Conservation (phyloP, 148 eudicot species). For the Agrostemma githago region DNA sequence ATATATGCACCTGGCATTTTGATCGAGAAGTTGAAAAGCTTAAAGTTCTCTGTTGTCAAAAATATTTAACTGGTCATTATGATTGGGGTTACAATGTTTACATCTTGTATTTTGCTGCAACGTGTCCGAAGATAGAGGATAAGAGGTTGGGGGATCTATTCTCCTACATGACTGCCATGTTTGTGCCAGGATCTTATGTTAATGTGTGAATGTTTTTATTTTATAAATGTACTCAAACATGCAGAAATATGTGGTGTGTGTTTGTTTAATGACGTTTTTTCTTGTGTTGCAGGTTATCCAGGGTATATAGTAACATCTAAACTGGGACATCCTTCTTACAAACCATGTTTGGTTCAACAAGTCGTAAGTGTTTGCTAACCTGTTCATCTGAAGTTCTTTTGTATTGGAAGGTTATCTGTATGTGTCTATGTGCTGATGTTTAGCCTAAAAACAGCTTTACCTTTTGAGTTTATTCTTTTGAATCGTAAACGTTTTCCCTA, state of each 20-base stretch:
- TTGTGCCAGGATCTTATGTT: neutral
- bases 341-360: slow-evolving; percentile 49
- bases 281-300: slow-evolving; percentile 20
- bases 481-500: neutral
- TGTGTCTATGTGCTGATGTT: neutral
- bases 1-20: neutral
- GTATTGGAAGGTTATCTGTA: neutral
- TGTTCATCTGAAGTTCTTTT: neutral
- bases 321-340: slow-evolving; percentile 12
- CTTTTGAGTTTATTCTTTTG: neutral
- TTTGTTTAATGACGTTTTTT: neutral
- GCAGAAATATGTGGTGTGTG: neutral
- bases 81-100: neutral
- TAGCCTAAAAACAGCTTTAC: neutral
- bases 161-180: neutral
- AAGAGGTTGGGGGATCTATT: neutral
- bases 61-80: neutral
- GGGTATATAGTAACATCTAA: slow-evolving; percentile 5
- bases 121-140: neutral
- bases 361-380: slow-evolving; percentile 33
- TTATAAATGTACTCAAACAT: neutral
- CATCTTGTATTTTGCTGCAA: neutral
- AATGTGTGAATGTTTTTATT: neutral
- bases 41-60: neutral
- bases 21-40: neutral